phyloP scores from a whole-genome alignment of 164 flowering plant genomes.

The Akebia trifoliata region DNA sequence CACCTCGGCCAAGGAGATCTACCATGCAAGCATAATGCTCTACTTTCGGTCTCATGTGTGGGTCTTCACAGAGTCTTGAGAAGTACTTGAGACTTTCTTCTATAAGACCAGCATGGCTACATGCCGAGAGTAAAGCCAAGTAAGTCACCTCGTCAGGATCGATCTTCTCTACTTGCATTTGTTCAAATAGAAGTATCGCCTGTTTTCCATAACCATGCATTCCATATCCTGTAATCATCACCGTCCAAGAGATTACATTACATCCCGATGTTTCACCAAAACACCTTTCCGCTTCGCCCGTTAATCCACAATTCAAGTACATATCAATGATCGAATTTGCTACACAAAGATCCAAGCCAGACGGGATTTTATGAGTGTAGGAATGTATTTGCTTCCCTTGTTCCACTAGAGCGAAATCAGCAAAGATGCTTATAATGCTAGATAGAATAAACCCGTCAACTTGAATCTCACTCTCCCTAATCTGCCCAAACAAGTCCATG shows the following conservation, averaged over 20 bases:
- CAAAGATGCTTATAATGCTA: slow-evolving; percentile 58
- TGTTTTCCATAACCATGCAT: slow-evolving; percentile 68
- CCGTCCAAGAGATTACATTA: slow-evolving; percentile 70
- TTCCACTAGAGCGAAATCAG: slow-evolving; percentile 70
- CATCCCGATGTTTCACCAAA: slow-evolving; percentile 41
- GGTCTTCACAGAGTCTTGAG: slow-evolving; percentile 32
- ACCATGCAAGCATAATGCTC: slow-evolving; percentile 90
- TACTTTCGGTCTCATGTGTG: slow-evolving; percentile 36
- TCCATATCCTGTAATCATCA: slow-evolving; percentile 79
- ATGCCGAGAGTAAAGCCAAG: slow-evolving; percentile 77
- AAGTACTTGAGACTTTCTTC: slow-evolving; percentile 53
- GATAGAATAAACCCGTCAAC: slow-evolving; percentile 68
- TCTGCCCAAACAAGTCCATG: slow-evolving; percentile 47
- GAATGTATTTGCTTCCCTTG: slow-evolving; percentile 78
- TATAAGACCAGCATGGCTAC: slow-evolving; percentile 75
- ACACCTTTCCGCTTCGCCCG: slow-evolving; percentile 46
- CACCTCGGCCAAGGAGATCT: slow-evolving; percentile 77
- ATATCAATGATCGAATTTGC: slow-evolving; percentile 67
- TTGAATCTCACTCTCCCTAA: slow-evolving; percentile 30
- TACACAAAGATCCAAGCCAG: slow-evolving; percentile 54
- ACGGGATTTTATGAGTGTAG: slow-evolving; percentile 45
- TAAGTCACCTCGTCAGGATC: slow-evolving; percentile 67
- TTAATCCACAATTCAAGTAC: slow-evolving; percentile 77
- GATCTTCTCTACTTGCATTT: slow-evolving; percentile 41
- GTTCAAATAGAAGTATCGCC: slow-evolving; percentile 45